Percentiles rank a stretch among this genome's conserved stretches.
These are phyloP conservation scores for Solanum pimpinellifolium DNA, from an alignment of 257 asterid species.

Conservation along the genomic window DNA sequence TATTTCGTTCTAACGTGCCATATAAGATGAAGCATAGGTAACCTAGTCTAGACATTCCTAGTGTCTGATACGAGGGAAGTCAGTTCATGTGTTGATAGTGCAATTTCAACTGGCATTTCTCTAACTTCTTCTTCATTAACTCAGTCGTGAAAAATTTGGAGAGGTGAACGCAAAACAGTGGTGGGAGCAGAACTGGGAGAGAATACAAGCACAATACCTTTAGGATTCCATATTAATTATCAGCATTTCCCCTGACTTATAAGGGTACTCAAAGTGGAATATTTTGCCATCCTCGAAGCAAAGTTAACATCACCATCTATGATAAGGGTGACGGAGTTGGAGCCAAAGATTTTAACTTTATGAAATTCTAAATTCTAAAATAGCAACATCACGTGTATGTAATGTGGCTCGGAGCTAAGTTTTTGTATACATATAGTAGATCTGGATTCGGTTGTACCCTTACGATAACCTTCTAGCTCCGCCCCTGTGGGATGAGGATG, in stretches of 20 bases:
- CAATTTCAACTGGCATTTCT: neutral
- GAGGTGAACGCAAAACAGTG: slow-evolving; percentile 12
- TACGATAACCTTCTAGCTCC: neutral
- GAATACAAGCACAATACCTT: slow-evolving; percentile 13
- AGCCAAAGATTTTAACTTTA: neutral
- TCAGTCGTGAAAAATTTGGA: slow-evolving; percentile 17
- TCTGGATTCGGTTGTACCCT: neutral
- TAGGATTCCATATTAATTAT: neutral
- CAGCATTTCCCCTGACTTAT: neutral
- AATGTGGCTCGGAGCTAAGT: neutral
- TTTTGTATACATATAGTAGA: neutral
- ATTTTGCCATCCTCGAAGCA: neutral
- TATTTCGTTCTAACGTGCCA: neutral
- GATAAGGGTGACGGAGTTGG: neutral
- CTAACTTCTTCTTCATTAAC: neutral
- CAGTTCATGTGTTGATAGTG: neutral
- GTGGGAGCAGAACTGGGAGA: slow-evolving; percentile 17
- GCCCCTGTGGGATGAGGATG: neutral
- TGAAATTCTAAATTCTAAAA: neutral
- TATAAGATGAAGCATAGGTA: neutral
- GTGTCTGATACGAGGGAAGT: neutral
- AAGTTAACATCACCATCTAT: neutral
- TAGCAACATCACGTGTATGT: neutral
- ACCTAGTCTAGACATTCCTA: neutral
- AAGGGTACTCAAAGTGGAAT: neutral